Conservation (phyloP, 176 grass and related monocot genomes). For the Hordeum marinum region DNA sequence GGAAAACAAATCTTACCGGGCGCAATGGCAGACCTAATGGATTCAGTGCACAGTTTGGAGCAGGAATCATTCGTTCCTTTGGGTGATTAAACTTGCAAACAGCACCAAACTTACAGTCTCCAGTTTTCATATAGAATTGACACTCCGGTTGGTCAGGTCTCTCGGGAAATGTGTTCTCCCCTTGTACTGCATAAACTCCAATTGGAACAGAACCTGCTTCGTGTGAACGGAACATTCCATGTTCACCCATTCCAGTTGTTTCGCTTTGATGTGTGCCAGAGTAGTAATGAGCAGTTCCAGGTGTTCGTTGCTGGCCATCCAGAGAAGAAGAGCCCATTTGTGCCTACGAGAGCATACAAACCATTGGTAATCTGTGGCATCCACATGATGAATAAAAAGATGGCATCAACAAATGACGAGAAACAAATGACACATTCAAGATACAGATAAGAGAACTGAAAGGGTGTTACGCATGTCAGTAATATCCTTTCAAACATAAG, state of each 20-base stretch:
- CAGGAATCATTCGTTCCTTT: slow-evolving; percentile 61
- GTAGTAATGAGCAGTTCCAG: slow-evolving; percentile 47
- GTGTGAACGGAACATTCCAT: slow-evolving; percentile 63
- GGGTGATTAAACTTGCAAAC: slow-evolving; percentile 97
- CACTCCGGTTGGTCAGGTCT: slow-evolving; percentile 93
- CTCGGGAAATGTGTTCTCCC: slow-evolving; percentile 85
- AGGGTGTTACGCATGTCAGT: background rate
- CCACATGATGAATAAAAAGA: background rate
- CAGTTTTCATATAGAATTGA: slow-evolving; percentile 95
- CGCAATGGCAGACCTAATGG: slow-evolving; percentile 71
- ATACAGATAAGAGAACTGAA: background rate
- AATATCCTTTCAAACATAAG: background rate
- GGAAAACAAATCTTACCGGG: slow-evolving; percentile 41
- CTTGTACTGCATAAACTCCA: slow-evolving; percentile 60
- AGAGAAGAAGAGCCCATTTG: slow-evolving; percentile 59
- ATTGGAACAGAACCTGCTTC: slow-evolving; percentile 56
- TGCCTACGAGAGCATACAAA: slow-evolving; percentile 28
- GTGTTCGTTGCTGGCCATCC: slow-evolving; percentile 42
- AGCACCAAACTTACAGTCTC: slow-evolving; percentile 90
- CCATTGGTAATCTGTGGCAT: background rate
- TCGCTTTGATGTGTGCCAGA: slow-evolving; percentile 42
- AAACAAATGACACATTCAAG: background rate
- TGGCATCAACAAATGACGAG: background rate
- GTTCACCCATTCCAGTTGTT: slow-evolving; percentile 47
- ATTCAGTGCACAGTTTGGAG: slow-evolving; percentile 72